These are phyloP conservation scores for Sugiyamaella castrensis DNA, from an alignment of 1,139 yeast species.

Conservation along the genomic window DNA sequence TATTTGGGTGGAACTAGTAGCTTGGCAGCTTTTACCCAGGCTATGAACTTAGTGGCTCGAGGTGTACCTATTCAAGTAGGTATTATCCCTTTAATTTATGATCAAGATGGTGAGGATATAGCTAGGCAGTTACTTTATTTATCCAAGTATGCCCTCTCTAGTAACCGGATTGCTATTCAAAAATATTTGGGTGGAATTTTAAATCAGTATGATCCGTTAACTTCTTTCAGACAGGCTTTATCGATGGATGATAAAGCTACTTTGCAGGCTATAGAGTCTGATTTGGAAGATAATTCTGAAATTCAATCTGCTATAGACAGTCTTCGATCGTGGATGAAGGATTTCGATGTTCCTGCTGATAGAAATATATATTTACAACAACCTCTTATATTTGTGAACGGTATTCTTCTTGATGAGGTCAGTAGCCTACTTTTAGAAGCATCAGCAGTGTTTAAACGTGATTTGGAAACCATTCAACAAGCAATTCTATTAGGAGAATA, in stretches of 20 bases:
- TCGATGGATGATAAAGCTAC: slow-evolving; percentile 1
- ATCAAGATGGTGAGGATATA: slow-evolving; percentile 27
- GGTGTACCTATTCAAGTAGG: slow-evolving; percentile 82
- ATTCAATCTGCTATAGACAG: slow-evolving; percentile 25
- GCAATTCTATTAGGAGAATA: slow-evolving; percentile 21
- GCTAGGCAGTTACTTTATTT: slow-evolving; percentile 43
- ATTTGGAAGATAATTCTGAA: slow-evolving; percentile 8
- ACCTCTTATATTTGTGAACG: slow-evolving; percentile 68
- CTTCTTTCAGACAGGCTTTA: slow-evolving; percentile 22
- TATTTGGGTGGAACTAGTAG: slow-evolving; percentile 40
- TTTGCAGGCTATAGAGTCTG: slow-evolving; percentile 15
- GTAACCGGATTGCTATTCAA: slow-evolving; percentile 27
- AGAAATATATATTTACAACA: slow-evolving; percentile 15
- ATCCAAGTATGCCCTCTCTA: slow-evolving; percentile 22
- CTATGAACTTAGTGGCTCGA: slow-evolving; percentile 46
- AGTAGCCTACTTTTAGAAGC: slow-evolving; percentile 44
- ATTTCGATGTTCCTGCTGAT: slow-evolving; percentile 38
- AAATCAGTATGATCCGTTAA: slow-evolving; percentile 22
- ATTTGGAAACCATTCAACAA: slow-evolving; percentile 29
- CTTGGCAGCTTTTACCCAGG: slow-evolving; percentile 46
- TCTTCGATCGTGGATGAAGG: slow-evolving; percentile 35
- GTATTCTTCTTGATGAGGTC: slow-evolving; percentile 50
- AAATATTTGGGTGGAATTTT: slow-evolving; percentile 31
- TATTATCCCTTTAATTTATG: slow-evolving; percentile 55
- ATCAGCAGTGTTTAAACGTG: slow-evolving; percentile 35